phyloP scores from a whole-genome alignment of 1,139 yeast species.

The Pichia sp. region DNA sequence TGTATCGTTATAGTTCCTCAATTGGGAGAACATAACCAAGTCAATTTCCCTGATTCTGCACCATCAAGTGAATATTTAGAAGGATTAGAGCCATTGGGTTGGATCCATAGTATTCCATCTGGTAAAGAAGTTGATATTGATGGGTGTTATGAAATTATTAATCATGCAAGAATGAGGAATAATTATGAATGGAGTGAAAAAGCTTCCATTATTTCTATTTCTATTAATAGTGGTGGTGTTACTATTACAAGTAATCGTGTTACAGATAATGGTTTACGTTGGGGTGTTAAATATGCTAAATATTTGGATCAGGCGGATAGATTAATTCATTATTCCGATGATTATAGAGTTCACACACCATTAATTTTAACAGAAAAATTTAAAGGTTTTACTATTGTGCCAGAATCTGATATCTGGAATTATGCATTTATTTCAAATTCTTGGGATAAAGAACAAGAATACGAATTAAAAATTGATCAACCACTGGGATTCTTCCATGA shows the following conservation, averaged over 20 bases:
- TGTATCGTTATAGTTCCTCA: constrained; percentile 84
- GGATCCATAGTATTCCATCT: constrained; percentile 74
- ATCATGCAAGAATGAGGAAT: constrained; percentile 45
- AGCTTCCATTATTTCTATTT: constrained; percentile 56
- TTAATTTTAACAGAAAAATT: constrained; percentile 69
- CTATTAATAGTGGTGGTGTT: constrained; percentile 81
- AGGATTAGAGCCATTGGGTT: constrained; percentile 61
- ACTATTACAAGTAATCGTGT: constrained; percentile 64
- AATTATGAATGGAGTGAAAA: constrained; percentile 34
- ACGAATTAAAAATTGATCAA: constrained; percentile 62
- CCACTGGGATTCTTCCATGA: constrained; percentile 84
- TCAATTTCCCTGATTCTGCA: constrained; percentile 50
- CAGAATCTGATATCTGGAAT: constrained; percentile 84
- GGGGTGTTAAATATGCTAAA: constrained; percentile 72
- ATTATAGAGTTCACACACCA: constrained; percentile 61
- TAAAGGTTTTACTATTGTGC: constrained; percentile 81
- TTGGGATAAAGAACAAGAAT: constrained; percentile 61
- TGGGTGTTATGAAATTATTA: constrained; percentile 68
- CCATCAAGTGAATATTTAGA: constrained; percentile 37
- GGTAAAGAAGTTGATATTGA: constrained; percentile 43
- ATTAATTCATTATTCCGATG: constrained; percentile 42
- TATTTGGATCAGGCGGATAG: constrained; percentile 29
- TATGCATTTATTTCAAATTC: constrained; percentile 83
- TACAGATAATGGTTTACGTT: constrained; percentile 58
- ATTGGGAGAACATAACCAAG: constrained; percentile 63